Percentiles rank a stretch among this genome's conserved stretches.
phyloP scores from a whole-genome alignment of 176 grass and related monocot species.

The Carex pumila region DNA sequence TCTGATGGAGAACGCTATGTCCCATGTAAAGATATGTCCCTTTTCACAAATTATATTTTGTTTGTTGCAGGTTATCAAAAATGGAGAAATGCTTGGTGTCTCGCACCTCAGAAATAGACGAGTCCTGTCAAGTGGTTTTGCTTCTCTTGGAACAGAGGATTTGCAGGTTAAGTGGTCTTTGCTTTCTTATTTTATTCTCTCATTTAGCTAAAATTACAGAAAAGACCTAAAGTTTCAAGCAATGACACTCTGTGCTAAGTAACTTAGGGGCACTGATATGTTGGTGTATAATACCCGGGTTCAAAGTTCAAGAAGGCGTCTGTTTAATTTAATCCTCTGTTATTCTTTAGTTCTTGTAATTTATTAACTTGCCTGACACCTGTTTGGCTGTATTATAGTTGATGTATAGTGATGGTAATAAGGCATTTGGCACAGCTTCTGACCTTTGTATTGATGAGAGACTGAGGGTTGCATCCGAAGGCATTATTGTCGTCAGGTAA shows the following conservation, averaged over 20 bases:
- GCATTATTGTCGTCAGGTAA: conserved; percentile 95
- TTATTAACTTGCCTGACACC: conserved; percentile 16
- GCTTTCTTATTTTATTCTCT: background rate
- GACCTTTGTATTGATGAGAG: conserved; percentile 93
- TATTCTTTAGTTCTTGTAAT: conserved; percentile 22
- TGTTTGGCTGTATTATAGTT: conserved; percentile 52
- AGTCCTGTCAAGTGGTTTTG: conserved; percentile 93
- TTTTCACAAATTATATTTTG: background rate
- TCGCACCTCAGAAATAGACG: conserved; percentile 94
- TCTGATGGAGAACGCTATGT: background rate
- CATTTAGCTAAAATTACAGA: background rate
- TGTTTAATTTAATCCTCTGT: conserved; percentile 20
- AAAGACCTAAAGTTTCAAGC: background rate
- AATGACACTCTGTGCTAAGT: background rate
- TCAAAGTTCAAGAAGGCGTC: background rate
- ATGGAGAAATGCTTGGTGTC: conserved; percentile 98
- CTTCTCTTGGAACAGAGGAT: conserved; percentile 76
- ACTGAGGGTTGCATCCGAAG: conserved; percentile 83
- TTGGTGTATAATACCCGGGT: background rate
- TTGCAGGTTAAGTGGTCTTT: conserved; percentile 49
- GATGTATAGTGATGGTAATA: conserved; percentile 96
- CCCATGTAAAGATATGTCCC: background rate
- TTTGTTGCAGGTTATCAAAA: conserved; percentile 87
- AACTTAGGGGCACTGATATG: background rate
- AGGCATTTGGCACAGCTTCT: conserved; percentile 90